Conservation (phyloP, 371 early-diverging fungal species). For the Mortierella sp. region DNA sequence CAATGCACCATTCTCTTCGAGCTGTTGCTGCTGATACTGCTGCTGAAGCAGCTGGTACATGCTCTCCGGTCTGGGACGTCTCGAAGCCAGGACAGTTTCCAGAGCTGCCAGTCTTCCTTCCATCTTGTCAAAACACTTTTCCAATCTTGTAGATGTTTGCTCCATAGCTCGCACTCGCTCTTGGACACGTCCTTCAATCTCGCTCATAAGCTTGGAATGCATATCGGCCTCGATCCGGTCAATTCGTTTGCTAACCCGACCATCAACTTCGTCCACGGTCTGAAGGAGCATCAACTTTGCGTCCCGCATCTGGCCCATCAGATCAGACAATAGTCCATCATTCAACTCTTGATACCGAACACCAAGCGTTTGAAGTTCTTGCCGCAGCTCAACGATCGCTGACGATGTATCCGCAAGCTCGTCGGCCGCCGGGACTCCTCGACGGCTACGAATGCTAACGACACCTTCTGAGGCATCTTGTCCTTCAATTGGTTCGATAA, state of each 20-base stretch:
- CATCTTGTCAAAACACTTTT: constrained; percentile 52
- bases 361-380: constrained; percentile 34
- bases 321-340: constrained; percentile 42
- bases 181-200: constrained; percentile 50
- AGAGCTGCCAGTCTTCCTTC: constrained; percentile 45
- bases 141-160: constrained; percentile 42
- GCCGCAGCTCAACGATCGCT: constrained; percentile 35
- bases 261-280: constrained; percentile 53
- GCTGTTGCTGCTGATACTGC: constrained; percentile 40
- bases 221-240: constrained; percentile 53
- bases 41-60: constrained; percentile 51
- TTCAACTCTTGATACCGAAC: constrained; percentile 50
- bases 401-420: constrained; percentile 32
- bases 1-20: constrained; percentile 17
- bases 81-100: constrained; percentile 44
- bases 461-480: constrained; percentile 15
- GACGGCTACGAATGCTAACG: constrained; percentile 10
- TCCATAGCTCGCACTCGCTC: constrained; percentile 53
- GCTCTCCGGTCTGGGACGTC: constrained; percentile 46
- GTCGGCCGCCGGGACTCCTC: constrained; percentile 7
- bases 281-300: constrained; percentile 52
- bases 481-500: constrained; percentile 20
- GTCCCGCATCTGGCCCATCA: constrained; percentile 54
- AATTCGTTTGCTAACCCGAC: constrained; percentile 46
- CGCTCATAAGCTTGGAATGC: constrained; percentile 45